Conservation (phyloP, 345 rosid genomes). For the Excoecaria agallocha region DNA sequence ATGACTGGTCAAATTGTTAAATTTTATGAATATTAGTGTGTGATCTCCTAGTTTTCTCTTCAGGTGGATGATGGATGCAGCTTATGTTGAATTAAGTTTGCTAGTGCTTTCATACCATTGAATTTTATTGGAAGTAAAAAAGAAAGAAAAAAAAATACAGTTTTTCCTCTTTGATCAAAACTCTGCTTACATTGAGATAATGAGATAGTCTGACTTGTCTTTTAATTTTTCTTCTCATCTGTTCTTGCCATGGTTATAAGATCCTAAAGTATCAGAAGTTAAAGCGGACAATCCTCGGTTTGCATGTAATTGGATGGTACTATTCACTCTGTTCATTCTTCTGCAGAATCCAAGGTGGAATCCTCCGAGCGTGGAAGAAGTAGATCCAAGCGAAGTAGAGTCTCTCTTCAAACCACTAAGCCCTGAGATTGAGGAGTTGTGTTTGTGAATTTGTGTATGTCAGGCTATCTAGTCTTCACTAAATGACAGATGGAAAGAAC, state of each 20-base stretch:
- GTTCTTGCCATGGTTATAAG: neutral
- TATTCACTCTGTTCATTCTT: neutral
- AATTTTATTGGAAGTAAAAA: neutral
- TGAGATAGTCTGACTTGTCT: neutral
- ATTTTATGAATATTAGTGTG: neutral
- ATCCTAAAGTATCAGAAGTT: too few species aligned
- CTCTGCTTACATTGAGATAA: neutral
- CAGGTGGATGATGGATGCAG: neutral
- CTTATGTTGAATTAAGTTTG: neutral
- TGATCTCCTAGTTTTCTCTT: neutral
- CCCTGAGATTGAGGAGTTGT: slow-evolving; percentile 53
- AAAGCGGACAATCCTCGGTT: neutral
- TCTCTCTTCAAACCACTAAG: slow-evolving; percentile 58
- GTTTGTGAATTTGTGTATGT: slow-evolving; percentile 29
- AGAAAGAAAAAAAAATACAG: neutral
- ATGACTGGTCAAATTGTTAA: neutral
- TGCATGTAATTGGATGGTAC: neutral
- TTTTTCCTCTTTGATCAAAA: neutral
- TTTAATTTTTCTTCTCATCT: neutral
- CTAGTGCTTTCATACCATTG: slow-evolving; percentile 1
- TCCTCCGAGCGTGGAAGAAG: slow-evolving; percentile 64
- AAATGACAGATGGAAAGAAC: neutral
- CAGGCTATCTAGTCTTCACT: neutral
- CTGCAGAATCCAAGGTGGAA: slow-evolving; percentile 89
- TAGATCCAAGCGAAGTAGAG: slow-evolving; percentile 59